Evolutionary conservation across 768 basidiomycete genomes (phyloP).

Genomic region (Suillus lakei): DNA sequence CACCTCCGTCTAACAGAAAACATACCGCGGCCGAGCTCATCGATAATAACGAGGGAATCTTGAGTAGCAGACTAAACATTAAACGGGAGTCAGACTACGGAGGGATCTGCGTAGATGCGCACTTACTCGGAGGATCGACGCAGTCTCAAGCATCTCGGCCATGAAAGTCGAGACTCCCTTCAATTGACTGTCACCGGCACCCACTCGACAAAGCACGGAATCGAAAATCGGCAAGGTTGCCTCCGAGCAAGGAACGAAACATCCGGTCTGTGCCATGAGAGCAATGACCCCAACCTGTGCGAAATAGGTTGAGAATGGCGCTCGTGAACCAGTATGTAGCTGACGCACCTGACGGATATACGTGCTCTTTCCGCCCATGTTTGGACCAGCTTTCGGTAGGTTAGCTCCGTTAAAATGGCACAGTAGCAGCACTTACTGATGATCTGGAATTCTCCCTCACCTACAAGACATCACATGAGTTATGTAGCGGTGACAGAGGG

Average conservation of each 20-base stretch:
- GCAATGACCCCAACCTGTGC: slow-evolving; percentile 95
- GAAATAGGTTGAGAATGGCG: slow-evolving; percentile 1
- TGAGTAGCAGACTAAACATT: slow-evolving; percentile 78
- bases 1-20: neutral
- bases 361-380: slow-evolving; percentile 99
- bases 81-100: neutral
- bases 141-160: slow-evolving; percentile 99
- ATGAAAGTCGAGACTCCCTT: slow-evolving; percentile 99
- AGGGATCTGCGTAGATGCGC: neutral
- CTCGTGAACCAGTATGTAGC: neutral
- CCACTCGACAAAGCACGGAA: slow-evolving; percentile 93
- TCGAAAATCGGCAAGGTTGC: slow-evolving; percentile 93
- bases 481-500: neutral
- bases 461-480: slow-evolving; percentile 39
- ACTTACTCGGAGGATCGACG: slow-evolving; percentile 85
- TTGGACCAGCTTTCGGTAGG: slow-evolving; percentile 76
- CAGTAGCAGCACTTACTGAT: slow-evolving; percentile 64
- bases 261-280: slow-evolving; percentile 94
- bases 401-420: slow-evolving; percentile 2
- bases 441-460: slow-evolving; percentile 90
- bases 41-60: slow-evolving; percentile 95
- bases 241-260: slow-evolving; percentile 90
- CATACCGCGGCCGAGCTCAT: slow-evolving; percentile 90
- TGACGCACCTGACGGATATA: slow-evolving; percentile 83
- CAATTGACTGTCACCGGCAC: slow-evolving; percentile 96